phyloP scores from a whole-genome alignment of 2,329 filamentous ascomycete genomes.

The Calonectria henricotiae region DNA sequence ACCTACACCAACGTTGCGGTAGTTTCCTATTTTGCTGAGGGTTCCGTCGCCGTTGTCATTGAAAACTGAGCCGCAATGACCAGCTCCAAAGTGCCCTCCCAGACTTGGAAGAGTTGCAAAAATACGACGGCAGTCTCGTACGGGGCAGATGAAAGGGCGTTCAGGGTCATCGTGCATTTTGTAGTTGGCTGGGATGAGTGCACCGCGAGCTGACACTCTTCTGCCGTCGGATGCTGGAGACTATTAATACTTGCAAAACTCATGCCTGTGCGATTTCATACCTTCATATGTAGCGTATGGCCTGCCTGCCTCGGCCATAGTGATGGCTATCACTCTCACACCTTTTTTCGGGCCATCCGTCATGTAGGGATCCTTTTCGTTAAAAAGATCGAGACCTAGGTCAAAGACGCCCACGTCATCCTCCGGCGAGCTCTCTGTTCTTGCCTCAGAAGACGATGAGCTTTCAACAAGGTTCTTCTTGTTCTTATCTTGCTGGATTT shows the following conservation, averaged over 20 bases:
- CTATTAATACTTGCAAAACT: slow-evolving; percentile 32
- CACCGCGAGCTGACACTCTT: slow-evolving; percentile 47
- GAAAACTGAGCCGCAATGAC: slow-evolving; percentile 51
- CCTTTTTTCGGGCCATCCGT: slow-evolving; percentile 23
- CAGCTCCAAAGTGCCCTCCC: slow-evolving; percentile 51
- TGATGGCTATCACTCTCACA: slow-evolving; percentile 38
- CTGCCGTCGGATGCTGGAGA: slow-evolving; percentile 35
- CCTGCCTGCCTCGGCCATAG: slow-evolving; percentile 41
- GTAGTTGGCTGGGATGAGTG: slow-evolving; percentile 57
- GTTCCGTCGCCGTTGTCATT: slow-evolving; percentile 64
- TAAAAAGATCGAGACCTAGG: neutral
- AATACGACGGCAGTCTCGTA: slow-evolving; percentile 57
- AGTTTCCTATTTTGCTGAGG: slow-evolving; percentile 53
- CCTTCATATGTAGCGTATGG: slow-evolving; percentile 42
- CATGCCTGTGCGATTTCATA: slow-evolving; percentile 25
- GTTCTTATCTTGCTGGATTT: neutral
- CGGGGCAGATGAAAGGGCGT: slow-evolving; percentile 57
- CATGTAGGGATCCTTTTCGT: neutral
- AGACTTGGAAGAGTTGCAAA: slow-evolving; percentile 49
- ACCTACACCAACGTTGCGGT: slow-evolving; percentile 44
- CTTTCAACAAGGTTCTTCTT: neutral
- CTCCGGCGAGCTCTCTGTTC: neutral
- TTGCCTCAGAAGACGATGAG: neutral
- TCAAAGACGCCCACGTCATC: neutral
- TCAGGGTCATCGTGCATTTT: slow-evolving; percentile 46